Evolutionary conservation across 441 rosid species (phyloP), one percentile per base, ranked within the genome.

Genomic region (Lepidium campestre): DNA sequence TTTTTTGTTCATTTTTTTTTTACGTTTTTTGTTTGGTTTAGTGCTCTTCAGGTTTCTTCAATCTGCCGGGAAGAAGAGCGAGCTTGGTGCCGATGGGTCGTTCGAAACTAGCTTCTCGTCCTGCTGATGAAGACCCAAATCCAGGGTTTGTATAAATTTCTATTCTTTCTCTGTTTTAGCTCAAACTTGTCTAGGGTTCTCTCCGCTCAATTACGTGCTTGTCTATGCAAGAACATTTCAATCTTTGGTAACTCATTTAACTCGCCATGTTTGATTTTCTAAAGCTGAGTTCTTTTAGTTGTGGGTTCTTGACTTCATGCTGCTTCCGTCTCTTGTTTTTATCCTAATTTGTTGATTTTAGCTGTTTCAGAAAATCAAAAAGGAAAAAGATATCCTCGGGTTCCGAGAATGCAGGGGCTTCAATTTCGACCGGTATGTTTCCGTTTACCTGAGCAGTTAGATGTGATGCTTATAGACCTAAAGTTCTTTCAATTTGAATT

Each of bases 1-100:
- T 34, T 27, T 20, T 14, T 25, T 13, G 6, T 10, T 10, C 32
- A 35, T 10, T 41, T 23, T 2, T 20, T 23, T 10, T 60, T 23
- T 2, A 9, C 54, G 1, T 35, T 45, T 17, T 17, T 32, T 8
- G 14, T 34, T 52, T 25, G 31, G 13, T n/a, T 11, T 14, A 6
- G 4, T 37, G 32, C 25, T 55, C 53, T 48, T 47, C 36, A 50
- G 12, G 36, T 37, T 41, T 73, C 59, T 59, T 57, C 75, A 62
- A 42, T 74, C 36, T 35, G 3, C 67, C 62, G 57, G 71, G 57
- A 36, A 57, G 57, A 69, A 63, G 66, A 36, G 67, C 57, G 75
- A 58, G 53, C 37, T 65, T 55, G 19, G 73, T 63, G 68, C 0
- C 42, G 46, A 87, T 83, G 94, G 94, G 91, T 72, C 89, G 94